Base-by-base conservation (phyloP, 2,329 filamentous ascomycete species). In the Exophiala alcalophila region DNA sequence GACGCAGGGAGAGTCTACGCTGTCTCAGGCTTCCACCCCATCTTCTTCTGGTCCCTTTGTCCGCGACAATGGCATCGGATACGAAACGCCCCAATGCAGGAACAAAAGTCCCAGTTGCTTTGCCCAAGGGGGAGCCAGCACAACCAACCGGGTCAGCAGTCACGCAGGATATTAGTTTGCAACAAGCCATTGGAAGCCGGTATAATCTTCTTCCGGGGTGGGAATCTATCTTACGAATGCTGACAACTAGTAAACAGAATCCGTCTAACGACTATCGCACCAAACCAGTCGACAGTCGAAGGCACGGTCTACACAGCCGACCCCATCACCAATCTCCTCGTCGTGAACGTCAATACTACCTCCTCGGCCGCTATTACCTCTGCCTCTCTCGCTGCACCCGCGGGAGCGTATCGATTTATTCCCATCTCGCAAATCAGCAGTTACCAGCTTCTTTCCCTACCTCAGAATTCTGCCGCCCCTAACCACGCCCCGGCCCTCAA, bases 251-350 rank as follows among this genome's bases (percentile, higher is more conserved):
- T 29, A 37, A 20, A 41, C 59, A 81, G 78, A 45, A 68, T 82
- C 57, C 78, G 74, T 53, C 62, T 83, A 52, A 79, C 70, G 42
- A 80, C 76, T 36, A 67, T 70, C 11, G 64, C 70, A 19, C 70
- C 70, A 5, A 61, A 68, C 40, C 65, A 71, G 38, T 69, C 71
- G 29, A 74, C 70, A 16, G 64, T 79, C 46, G 78, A 83, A 61
- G 80, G 80, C 56, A 78, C 70, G 12, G 69, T 83, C 44, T 82
- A 79, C 63, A 80, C 78, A 19, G 76, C 74, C 31, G 77, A 75
- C 59, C 76, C 77, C 18, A 67, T 77, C 55, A 76, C 77, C 43
- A 80, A 80, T 55, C 66, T 81, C 44, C 67, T 83, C 54, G 77
- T 75, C 30, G 72, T 83, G 61, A 78, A 80, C 62, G 78, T 72